These are phyloP conservation scores for Erodium trifolium DNA, from an alignment of 441 rosid genomes.

Conservation along the genomic window DNA sequence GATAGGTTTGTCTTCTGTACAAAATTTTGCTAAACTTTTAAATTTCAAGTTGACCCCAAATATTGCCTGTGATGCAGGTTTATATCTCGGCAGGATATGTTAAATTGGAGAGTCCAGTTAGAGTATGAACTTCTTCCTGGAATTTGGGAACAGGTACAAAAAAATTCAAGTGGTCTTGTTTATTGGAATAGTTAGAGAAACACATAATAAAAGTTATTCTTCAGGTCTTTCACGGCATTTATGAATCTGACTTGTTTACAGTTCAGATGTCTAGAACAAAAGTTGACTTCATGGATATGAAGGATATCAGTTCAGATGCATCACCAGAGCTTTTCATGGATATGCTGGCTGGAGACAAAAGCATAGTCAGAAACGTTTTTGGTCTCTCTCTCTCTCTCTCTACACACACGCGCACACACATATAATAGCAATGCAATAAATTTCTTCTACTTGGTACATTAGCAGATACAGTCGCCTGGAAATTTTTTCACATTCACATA, in stretches of 20 bases:
- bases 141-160: slow-evolving; percentile 54
- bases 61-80: slow-evolving; percentile 39
- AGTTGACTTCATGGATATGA: slow-evolving; percentile 75
- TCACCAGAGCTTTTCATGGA: slow-evolving; percentile 65
- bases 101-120: slow-evolving; percentile 77
- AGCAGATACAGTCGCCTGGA: too few species aligned
- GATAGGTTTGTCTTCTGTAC: slow-evolving; percentile 41
- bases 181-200: slow-evolving; percentile 3
- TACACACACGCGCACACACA: not conserved
- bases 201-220: slow-evolving; percentile 16
- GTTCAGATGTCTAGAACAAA: slow-evolving; percentile 92
- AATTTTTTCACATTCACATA: too few species aligned
- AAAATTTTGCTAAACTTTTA: not conserved
- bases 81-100: slow-evolving; percentile 59
- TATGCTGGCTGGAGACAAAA: slow-evolving; percentile 54
- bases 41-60: slow-evolving; percentile 9
- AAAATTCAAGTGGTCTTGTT: slow-evolving; percentile 8
- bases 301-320: slow-evolving; percentile 43
- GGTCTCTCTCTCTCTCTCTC: slow-evolving; percentile 35
- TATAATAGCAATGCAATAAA: not conserved
- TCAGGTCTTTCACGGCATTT: slow-evolving; percentile 22
- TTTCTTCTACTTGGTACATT: too few species aligned
- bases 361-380: slow-evolving; percentile 76
- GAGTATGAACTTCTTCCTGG: slow-evolving; percentile 48
- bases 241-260: slow-evolving; percentile 76